These are phyloP conservation scores for Lophiostoma macrostomum DNA, from an alignment of 495 filamentous ascomycete genomes.

Conservation along the genomic window DNA sequence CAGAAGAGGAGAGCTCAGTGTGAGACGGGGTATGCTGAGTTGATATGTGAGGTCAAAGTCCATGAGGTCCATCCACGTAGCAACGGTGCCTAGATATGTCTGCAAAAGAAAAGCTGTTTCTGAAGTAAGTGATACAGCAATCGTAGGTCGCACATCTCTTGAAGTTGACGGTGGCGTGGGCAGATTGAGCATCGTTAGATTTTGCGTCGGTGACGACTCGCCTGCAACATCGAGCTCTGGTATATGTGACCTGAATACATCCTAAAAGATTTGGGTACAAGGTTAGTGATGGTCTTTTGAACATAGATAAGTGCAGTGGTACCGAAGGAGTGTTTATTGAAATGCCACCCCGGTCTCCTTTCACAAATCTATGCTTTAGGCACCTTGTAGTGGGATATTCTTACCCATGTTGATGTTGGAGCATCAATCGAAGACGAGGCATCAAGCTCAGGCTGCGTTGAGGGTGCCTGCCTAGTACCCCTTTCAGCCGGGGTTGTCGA, in stretches of 20 bases:
- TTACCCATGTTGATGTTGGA: constrained; percentile 12
- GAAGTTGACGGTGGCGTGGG: constrained; percentile 1
- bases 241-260: constrained; percentile 20
- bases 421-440: neutral
- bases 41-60: constrained; percentile 30
- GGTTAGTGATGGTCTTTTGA: neutral
- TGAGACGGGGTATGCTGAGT: constrained; percentile 18
- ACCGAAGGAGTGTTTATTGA: no score
- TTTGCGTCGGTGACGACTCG: constrained; percentile 2
- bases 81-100: constrained; percentile 23
- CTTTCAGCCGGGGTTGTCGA: neutral
- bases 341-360: no score
- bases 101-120: constrained; percentile 26
- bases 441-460: neutral
- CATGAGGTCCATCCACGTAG: constrained; percentile 35
- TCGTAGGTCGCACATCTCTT: neutral
- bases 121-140: constrained; percentile 8
- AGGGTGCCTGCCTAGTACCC: neutral
- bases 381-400: no score
- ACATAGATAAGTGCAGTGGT: no score
- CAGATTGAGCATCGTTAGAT: neutral
- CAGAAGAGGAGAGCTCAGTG: constrained; percentile 21
- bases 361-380: no score
- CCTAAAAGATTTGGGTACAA: no score
- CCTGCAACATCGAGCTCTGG: neutral